These are phyloP conservation scores for Astragalus glycyphyllos DNA, from an alignment of 306 rosid species.

Conservation along the genomic window DNA sequence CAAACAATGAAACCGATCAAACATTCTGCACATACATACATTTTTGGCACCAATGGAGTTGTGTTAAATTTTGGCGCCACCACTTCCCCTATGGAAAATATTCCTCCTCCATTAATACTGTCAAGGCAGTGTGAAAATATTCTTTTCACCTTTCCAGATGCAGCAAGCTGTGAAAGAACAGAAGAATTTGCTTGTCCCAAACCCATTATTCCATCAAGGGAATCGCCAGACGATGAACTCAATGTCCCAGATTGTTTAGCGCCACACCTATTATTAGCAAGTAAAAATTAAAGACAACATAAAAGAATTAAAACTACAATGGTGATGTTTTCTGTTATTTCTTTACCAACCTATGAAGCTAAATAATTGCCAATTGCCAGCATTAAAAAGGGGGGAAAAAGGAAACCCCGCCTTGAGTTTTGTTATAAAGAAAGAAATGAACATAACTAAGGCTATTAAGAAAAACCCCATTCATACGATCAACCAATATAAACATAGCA, in stretches of 20 bases:
- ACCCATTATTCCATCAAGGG: conserved; percentile 88
- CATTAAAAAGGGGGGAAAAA: not conserved
- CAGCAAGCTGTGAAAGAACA: conserved; percentile 86
- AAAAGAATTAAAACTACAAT: conserved; percentile 18
- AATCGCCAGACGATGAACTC: conserved; percentile 52
- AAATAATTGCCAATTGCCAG: too few relatives aligned
- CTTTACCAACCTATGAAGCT: conserved; percentile 14
- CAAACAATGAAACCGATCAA: conserved; percentile 35
- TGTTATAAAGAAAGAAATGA: conserved; percentile 16
- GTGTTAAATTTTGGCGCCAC: conserved; percentile 66
- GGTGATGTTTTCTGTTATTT: not conserved
- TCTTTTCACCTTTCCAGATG: conserved; percentile 76
- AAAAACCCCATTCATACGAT: conserved; percentile 37
- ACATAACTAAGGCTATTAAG: conserved; percentile 5
- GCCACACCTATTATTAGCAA: conserved; percentile 74
- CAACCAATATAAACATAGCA: conserved; percentile 13
- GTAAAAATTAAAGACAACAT: conserved; percentile 26
- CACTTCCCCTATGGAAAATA: conserved; percentile 89
- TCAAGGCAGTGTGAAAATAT: conserved; percentile 94
- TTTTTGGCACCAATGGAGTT: conserved; percentile 63
- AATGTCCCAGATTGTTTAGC: conserved; percentile 68
- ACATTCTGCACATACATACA: conserved; percentile 73
- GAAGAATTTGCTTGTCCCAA: conserved; percentile 95
- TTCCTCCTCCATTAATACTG: conserved; percentile 80
- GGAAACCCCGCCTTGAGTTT: conserved; percentile 17